phyloP scores from a whole-genome alignment of 2,329 filamentous ascomycete species.

The Drechslerella coelobrocha region DNA sequence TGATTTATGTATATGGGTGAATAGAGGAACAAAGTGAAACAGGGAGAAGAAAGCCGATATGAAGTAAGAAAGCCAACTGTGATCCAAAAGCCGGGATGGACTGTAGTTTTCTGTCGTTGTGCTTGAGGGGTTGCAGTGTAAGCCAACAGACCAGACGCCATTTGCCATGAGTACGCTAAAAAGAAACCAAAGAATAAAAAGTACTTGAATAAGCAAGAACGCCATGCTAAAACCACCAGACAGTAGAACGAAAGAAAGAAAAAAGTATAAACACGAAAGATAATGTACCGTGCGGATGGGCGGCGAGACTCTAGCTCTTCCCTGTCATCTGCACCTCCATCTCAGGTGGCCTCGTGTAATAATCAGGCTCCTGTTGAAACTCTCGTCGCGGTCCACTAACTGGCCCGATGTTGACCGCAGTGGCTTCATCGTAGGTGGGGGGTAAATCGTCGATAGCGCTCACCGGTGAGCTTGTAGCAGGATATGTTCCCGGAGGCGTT shows the following conservation, averaged over 20 bases:
- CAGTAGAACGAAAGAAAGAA: too few species aligned
- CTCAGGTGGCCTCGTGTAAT: constrained; percentile 40
- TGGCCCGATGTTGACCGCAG: constrained; percentile 53
- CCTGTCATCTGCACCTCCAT: constrained; percentile 35
- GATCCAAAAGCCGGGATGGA: too few species aligned
- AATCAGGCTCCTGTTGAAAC: constrained; percentile 42
- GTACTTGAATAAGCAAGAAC: not conserved
- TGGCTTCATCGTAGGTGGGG: constrained; percentile 55
- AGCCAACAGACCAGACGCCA: too few species aligned
- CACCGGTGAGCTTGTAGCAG: constrained; percentile 25
- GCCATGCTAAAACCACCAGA: constrained; percentile 6
- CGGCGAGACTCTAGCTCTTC: constrained; percentile 27
- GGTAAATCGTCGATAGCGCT: constrained; percentile 47
- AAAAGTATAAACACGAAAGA: constrained; percentile 24
- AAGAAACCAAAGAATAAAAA: not conserved
- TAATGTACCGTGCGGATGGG: not conserved
- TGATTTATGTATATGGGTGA: too few species aligned
- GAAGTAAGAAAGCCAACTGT: too few species aligned
- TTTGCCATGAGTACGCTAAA: too few species aligned
- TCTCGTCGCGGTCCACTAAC: constrained; percentile 54
- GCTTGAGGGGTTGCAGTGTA: too few species aligned
- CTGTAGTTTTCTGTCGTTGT: too few species aligned
- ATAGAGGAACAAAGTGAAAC: not conserved
- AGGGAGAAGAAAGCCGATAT: not conserved
- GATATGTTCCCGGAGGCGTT: constrained; percentile 23